phyloP scores from a whole-genome alignment of 257 asterid species.

The Datura wrightii region DNA sequence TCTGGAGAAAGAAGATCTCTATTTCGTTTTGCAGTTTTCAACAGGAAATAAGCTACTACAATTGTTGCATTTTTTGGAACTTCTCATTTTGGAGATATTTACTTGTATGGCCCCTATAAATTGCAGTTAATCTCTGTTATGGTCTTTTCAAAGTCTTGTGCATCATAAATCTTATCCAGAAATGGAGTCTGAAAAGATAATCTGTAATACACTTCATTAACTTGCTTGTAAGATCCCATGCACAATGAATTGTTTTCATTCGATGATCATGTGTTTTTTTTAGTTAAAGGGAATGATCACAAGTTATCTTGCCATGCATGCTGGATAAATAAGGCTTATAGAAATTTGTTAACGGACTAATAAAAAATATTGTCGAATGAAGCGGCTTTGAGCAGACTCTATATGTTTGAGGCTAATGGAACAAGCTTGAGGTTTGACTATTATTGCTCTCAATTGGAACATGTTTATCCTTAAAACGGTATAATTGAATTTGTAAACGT shows the following conservation, averaged over 20 bases:
- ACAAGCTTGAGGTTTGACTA: not conserved
- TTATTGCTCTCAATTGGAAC: not conserved
- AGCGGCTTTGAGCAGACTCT: not conserved
- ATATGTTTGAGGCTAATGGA: not conserved
- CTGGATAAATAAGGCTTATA: no score
- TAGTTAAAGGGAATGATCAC: not conserved
- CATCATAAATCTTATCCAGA: not conserved
- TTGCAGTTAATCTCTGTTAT: not conserved
- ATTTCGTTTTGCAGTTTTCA: constrained; percentile 7
- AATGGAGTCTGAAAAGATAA: not conserved
- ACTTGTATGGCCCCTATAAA: constrained; percentile 13
- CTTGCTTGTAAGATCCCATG: not conserved
- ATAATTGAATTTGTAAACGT: no score
- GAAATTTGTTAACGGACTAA: no score
- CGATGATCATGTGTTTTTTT: not conserved
- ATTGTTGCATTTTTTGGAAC: constrained; percentile 10
- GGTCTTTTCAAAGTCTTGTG: not conserved
- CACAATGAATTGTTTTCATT: not conserved
- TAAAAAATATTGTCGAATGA: no score
- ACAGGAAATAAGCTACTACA: constrained; percentile 28
- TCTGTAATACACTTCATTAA: constrained; percentile 17
- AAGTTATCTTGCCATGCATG: not conserved
- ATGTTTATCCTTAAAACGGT: not conserved
- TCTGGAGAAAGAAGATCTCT: constrained; percentile 33
- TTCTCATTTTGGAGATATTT: constrained; percentile 7